Base-by-base conservation (phyloP, 208 protist species). In the Crithidia sp. region DNA sequence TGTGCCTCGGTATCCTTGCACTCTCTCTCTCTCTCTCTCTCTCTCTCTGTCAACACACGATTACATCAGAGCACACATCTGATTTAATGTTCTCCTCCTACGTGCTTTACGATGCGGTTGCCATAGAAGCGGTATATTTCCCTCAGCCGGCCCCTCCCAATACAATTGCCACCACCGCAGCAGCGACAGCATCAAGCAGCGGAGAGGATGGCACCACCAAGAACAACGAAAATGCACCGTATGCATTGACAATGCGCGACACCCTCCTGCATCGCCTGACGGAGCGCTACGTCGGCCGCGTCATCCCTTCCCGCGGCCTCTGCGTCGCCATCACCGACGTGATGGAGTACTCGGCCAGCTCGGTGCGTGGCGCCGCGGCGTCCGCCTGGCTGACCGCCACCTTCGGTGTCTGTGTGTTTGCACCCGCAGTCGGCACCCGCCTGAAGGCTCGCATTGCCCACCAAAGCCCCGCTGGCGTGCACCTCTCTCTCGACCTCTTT, bases 61-160 rank as follows among this genome's bases (percentile, higher is more conserved):
- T 8, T 39, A 12, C 17, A 47, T 3, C 2, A 5, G 36, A 57
- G 43, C 8, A 41, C 36, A 64, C 19, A 64, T 64, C n/a, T 47
- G 7, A 52, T 17, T 8, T 41, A 16, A 91, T 95, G 74, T 94
- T 93, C 61, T 83, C 79, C 50, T 78, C 83, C 19, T 92, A 91
- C 71, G 56, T 89, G 14, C 70, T 91, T n/a, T 83, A 85, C 54
- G 91, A 95, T 68, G 77, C 84, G 13, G 81, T 95, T 2, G 91
- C 92, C 57, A 82, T 95, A 47, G 88, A 95, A 69, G 88, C 91
- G 0, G 91, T 94, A 49, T 95, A 95, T 74, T 91, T 92, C 58
- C 88, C 86, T 17, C 41, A 28, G 28, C 28, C 28, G 28, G 28
- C 28, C 28, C 28, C 28, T 28, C 28, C 28, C 5, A 71, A 54